Evolutionary conservation across 2,329 filamentous ascomycete genomes (phyloP).

Genomic region (Pseudocercospora fijiensis): DNA sequence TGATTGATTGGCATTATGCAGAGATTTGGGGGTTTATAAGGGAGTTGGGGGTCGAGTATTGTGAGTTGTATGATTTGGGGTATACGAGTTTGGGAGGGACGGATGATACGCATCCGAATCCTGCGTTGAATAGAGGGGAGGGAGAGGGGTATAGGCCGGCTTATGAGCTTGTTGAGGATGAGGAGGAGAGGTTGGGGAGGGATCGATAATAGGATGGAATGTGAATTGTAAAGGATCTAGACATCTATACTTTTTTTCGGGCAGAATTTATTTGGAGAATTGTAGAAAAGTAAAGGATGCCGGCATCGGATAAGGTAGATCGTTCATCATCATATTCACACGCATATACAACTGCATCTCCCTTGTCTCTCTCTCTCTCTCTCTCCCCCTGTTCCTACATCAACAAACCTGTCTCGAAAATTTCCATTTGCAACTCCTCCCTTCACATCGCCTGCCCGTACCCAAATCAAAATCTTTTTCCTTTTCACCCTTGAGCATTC

Average conservation of each 20-base stretch:
- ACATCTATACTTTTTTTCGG: neutral
- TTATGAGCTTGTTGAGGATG: constrained; percentile 57
- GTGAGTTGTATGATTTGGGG: constrained; percentile 79
- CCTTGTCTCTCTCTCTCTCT: no score
- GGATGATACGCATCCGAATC: constrained; percentile 86
- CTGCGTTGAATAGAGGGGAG: constrained; percentile 56
- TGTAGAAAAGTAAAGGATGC: neutral
- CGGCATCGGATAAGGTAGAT: neutral
- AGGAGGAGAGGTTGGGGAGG: constrained; percentile 75
- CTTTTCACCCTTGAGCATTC: constrained; percentile 42
- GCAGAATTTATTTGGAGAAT: neutral
- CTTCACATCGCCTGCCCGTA: no score
- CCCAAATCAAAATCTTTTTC: no score
- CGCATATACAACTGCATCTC: neutral
- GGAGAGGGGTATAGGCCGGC: constrained; percentile 58
- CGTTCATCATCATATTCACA: neutral
- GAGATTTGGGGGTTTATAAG: constrained; percentile 92
- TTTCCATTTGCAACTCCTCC: neutral
- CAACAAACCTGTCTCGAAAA: neutral
- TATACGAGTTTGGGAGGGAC: constrained; percentile 92
- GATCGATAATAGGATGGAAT: constrained; percentile 34
- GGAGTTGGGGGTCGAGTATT: constrained; percentile 78
- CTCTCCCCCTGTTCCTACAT: neutral
- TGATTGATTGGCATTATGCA: constrained; percentile 95
- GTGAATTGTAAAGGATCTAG: neutral